Base-by-base conservation (phyloP, 306 rosid genomes). In the Senna tora region DNA sequence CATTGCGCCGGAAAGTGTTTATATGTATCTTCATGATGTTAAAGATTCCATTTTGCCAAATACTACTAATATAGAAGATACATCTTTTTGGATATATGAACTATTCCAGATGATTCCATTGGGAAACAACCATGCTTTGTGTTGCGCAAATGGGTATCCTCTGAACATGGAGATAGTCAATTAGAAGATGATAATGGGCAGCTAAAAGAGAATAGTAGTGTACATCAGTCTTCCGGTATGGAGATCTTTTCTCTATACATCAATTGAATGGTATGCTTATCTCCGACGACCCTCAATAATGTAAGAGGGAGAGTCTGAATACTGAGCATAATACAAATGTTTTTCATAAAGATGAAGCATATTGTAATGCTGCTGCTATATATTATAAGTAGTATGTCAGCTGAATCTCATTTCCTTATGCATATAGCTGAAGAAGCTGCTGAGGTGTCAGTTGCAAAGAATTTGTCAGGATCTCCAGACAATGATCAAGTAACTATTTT, bases 61-160 rank as follows among this genome's bases (percentile, higher is more conserved):
- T 57, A 51, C 15, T 65, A 15, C 67, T 41, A 30, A n/a, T 42
- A 59, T 69, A 12, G 45, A 13, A 17, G 52, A 55, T 53, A 47
- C 33, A 19, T 65, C 59, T 79, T 55, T 57, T 60, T 75, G 64
- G 32, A 76, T 67, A 36, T 56, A 21, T 70, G 56, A 56, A 73
- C 47, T 49, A 52, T 71, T 72, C 51, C 46, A 64, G 82, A 41
- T 39, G 78, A 76, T 59, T 58, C 67, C 54, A 47, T 39, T 46
- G 80, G 64, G 65, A 17, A 9, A 4, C 82, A 82, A 38, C 88
- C 84, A 11, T 47, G 62, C 71, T 83, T 89, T 77, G 67, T 14
- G 22, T 81, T 94, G 85, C 67, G 65, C 77, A 91, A 94, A 87
- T 89, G 95, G 97, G 78, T 67, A 68, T 86, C 92, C 63, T 69